A percentile compares a stretch with the other conserved stretches of the same genome.
phyloP scores from a whole-genome alignment of 257 asterid species.

The Ligustrum vulgare region DNA sequence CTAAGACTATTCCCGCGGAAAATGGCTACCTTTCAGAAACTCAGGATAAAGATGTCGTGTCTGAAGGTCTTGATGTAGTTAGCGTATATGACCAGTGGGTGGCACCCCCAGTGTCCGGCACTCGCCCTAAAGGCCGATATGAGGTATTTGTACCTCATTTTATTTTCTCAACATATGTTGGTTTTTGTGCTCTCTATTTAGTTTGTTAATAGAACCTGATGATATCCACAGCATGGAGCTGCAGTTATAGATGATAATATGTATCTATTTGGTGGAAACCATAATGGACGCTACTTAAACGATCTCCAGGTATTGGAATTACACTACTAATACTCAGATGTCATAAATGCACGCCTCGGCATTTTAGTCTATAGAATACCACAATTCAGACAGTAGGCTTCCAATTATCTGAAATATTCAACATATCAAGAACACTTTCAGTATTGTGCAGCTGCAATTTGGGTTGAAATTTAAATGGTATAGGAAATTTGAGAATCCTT shows the following conservation, averaged over 20 bases:
- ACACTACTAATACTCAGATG: conserved; percentile 8
- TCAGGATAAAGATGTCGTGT: conserved; percentile 78
- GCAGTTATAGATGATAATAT: conserved; percentile 85
- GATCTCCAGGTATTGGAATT: conserved; percentile 84
- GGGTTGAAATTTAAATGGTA: conserved; percentile 1
- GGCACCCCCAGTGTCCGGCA: conserved; percentile 73
- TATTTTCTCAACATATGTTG: conserved; percentile 14
- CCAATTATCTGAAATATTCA: conserved; percentile 7
- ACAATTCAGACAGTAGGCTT: background rate
- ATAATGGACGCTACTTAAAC: conserved; percentile 90
- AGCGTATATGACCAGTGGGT: conserved; percentile 88
- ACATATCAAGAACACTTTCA: background rate
- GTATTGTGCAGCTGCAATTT: background rate
- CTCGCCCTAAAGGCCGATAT: conserved; percentile 71
- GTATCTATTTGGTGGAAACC: conserved; percentile 93
- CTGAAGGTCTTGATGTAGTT: conserved; percentile 64
- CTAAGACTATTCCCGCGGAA: conserved; percentile 61
- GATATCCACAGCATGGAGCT: conserved; percentile 80
- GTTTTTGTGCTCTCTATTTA: background rate
- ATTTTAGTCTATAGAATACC: conserved; percentile 24
- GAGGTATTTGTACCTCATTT: conserved; percentile 50
- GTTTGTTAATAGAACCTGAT: conserved; percentile 22
- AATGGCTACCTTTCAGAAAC: conserved; percentile 64
- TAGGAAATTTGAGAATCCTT: conserved; percentile 11
- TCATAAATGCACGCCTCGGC: conserved; percentile 2